Conservation (phyloP, 2,329 filamentous ascomycete genomes). For the Colletotrichum karsti region DNA sequence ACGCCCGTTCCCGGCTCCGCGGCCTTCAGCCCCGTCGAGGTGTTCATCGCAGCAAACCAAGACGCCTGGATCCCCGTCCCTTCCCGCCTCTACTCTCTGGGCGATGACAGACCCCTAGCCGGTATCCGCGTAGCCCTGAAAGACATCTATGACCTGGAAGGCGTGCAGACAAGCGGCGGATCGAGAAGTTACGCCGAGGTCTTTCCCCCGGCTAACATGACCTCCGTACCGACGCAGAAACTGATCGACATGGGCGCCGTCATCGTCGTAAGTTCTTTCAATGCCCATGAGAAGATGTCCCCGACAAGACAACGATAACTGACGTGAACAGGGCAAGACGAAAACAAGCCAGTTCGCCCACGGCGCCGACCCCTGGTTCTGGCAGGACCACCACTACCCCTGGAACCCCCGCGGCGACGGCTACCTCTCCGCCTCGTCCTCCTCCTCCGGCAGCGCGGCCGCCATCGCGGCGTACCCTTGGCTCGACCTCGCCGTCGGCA, state of each 20-base stretch:
- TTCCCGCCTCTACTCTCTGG: conserved; percentile 43
- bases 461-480: conserved; percentile 39
- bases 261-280: conserved; percentile 47
- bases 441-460: conserved; percentile 36
- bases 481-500: conserved; percentile 35
- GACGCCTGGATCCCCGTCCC: conserved; percentile 42
- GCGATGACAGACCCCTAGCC: conserved; percentile 43
- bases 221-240: conserved; percentile 59
- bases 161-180: conserved; percentile 63
- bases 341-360: conserved; percentile 58
- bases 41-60: no score
- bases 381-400: conserved; percentile 48
- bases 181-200: conserved; percentile 66
- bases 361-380: conserved; percentile 52
- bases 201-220: conserved; percentile 53
- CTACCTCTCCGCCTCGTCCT: conserved; percentile 42
- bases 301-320: no score
- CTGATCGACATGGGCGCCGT: conserved; percentile 69
- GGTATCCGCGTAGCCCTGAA: conserved; percentile 46
- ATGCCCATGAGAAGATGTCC: no score
- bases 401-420: conserved; percentile 58
- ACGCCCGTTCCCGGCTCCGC: no score
- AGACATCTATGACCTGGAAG: conserved; percentile 47
- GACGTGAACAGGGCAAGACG: conserved; percentile 51
- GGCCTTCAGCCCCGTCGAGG: no score